A percentile compares a stretch with the other conserved stretches of the same genome.
phyloP scores from a whole-genome alignment of 345 rosid species.

The Odontarrhena argentea region DNA sequence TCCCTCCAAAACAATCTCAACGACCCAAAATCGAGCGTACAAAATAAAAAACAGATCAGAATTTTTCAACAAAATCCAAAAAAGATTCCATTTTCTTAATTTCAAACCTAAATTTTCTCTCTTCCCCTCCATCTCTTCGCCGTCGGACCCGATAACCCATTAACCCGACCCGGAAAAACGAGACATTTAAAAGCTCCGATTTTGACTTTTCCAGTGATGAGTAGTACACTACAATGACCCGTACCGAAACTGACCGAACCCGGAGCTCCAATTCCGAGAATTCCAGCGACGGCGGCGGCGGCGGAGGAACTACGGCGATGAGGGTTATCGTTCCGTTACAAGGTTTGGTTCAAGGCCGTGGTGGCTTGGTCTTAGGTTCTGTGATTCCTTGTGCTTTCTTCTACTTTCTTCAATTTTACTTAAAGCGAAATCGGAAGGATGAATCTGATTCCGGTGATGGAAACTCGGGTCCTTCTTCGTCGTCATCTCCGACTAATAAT shows the following conservation, averaged over 20 bases:
- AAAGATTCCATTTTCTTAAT: not conserved
- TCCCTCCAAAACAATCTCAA: constrained; percentile 47
- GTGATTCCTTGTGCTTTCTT: constrained; percentile 92
- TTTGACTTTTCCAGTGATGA: constrained; percentile 36
- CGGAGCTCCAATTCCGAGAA: constrained; percentile 46
- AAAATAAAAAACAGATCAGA: not conserved
- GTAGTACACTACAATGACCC: constrained; percentile 60
- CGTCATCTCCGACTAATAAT: constrained; percentile 3
- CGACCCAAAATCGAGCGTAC: constrained; percentile 45
- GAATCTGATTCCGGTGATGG: constrained; percentile 44
- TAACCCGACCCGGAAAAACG: constrained; percentile 32
- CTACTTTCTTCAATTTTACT: constrained; percentile 87
- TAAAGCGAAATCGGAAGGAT: constrained; percentile 62
- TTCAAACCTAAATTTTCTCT: not conserved
- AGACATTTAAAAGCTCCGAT: not conserved
- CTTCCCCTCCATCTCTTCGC: constrained; percentile 29
- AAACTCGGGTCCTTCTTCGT: constrained; percentile 11
- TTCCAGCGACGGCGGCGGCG: constrained; percentile 20
- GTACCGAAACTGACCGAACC: constrained; percentile 43
- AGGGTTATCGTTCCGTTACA: constrained; percentile 91
- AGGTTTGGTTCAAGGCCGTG: constrained; percentile 90
- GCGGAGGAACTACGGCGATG: constrained; percentile 74
- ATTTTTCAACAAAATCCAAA: not conserved
- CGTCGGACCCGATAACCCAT: constrained; percentile 32
- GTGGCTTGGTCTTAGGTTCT: constrained; percentile 86